Conservation (phyloP, 768 basidiomycete species). For the Dendrothele bispora region DNA sequence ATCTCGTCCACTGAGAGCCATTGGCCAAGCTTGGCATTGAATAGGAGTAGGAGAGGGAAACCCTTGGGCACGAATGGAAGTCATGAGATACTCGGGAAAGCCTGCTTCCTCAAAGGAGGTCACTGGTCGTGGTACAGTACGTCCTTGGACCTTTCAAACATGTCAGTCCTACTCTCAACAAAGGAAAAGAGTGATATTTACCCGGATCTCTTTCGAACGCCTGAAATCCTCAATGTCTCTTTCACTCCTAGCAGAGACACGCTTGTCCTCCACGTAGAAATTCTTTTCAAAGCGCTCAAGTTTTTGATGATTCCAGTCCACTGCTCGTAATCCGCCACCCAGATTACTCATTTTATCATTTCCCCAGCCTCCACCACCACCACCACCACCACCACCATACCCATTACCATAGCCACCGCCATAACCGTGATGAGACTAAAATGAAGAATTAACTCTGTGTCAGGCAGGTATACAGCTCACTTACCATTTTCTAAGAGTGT, state of each 20-base stretch:
- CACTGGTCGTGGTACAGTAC: slow-evolving; percentile 84
- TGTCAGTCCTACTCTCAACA: neutral
- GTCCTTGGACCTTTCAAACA: slow-evolving; percentile 74
- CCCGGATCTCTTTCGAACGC: slow-evolving; percentile 84
- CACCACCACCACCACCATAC: slow-evolving; percentile 1
- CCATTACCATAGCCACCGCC: slow-evolving; percentile 23
- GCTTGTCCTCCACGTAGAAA: slow-evolving; percentile 91
- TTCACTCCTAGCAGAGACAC: slow-evolving; percentile 74
- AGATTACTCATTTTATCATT: slow-evolving; percentile 80
- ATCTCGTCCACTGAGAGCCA: slow-evolving; percentile 94
- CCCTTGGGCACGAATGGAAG: slow-evolving; percentile 91
- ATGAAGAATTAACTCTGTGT: neutral
- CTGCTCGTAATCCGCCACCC: slow-evolving; percentile 75
- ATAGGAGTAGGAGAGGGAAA: slow-evolving; percentile 91
- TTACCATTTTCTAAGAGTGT: neutral
- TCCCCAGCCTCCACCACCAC: slow-evolving; percentile 26
- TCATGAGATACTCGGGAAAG: slow-evolving; percentile 95
- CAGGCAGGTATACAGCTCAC: neutral
- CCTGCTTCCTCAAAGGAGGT: slow-evolving; percentile 91
- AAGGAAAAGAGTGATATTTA: slow-evolving; percentile 24
- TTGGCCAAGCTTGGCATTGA: slow-evolving; percentile 99
- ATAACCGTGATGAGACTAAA: neutral
- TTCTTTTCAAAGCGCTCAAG: slow-evolving; percentile 95
- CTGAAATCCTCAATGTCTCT: slow-evolving; percentile 89
- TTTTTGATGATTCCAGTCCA: slow-evolving; percentile 80